phyloP scores from a whole-genome alignment of 2,329 filamentous ascomycete genomes.

The Thyridium curvatum region DNA sequence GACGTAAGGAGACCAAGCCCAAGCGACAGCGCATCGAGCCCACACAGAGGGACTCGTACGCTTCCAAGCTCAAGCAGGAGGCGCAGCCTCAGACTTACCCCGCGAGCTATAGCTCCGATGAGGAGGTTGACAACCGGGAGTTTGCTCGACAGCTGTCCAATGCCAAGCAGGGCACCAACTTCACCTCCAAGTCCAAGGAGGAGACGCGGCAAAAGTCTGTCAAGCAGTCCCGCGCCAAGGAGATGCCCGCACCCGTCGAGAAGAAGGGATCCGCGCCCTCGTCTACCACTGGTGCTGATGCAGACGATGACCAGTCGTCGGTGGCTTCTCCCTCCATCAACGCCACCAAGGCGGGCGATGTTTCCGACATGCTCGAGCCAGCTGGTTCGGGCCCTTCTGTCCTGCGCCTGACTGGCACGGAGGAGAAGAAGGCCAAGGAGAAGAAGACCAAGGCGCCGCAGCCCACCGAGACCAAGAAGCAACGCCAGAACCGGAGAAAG shows the following conservation, averaged over 20 bases:
- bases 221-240: slow-evolving; percentile 60
- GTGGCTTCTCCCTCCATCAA: slow-evolving; percentile 56
- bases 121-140: slow-evolving; percentile 63
- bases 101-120: slow-evolving; percentile 41
- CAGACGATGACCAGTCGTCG: slow-evolving; percentile 74
- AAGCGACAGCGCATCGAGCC: slow-evolving; percentile 30
- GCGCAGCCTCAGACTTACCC: slow-evolving; percentile 22
- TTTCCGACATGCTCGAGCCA: slow-evolving; percentile 89
- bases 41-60: slow-evolving; percentile 10
- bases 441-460: slow-evolving; percentile 56
- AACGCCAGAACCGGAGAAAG: slow-evolving; percentile 88
- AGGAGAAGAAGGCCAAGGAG: slow-evolving; percentile 46
- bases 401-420: slow-evolving; percentile 66
- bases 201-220: slow-evolving; percentile 64
- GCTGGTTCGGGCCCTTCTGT: slow-evolving; percentile 62
- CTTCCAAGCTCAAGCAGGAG: slow-evolving; percentile 29
- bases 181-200: slow-evolving; percentile 43
- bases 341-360: slow-evolving; percentile 53
- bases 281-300: slow-evolving; percentile 67
- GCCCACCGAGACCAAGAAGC: slow-evolving; percentile 82
- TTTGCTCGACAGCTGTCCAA: slow-evolving; percentile 70
- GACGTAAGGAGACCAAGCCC: slow-evolving; percentile 23
- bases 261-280: slow-evolving; percentile 53
- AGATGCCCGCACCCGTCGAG: slow-evolving; percentile 35
- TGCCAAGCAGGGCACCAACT: slow-evolving; percentile 63